Evolutionary conservation across 2,329 filamentous ascomycete species (phyloP).

Genomic region (Stromatinia cepivora): DNA sequence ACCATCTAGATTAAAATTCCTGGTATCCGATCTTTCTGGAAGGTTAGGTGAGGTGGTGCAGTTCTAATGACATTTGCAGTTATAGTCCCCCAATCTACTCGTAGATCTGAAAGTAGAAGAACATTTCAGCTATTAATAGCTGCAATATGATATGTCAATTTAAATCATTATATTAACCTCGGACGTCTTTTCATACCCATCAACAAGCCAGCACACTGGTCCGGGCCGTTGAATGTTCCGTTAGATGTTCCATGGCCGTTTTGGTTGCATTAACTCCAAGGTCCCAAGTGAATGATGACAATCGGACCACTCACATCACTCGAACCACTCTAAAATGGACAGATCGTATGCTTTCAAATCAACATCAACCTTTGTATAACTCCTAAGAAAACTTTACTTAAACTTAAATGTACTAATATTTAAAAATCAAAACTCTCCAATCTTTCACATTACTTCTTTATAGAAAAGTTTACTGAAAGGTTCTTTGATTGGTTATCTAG

Average conservation of each 20-base stretch:
- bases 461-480: background rate
- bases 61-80: no score
- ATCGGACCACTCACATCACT: background rate
- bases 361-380: background rate
- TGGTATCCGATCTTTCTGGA: background rate
- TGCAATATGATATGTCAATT: no score
- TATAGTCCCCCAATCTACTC: no score
- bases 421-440: background rate
- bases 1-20: no score
- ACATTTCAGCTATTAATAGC: no score
- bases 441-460: background rate
- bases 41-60: background rate
- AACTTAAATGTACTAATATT: background rate
- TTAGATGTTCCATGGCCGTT: background rate
- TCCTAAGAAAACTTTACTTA: no score
- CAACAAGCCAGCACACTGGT: background rate
- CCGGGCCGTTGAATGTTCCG: slow-evolving; percentile 8
- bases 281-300: background rate
- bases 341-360: slow-evolving; percentile 21
- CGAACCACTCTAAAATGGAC: slow-evolving; percentile 11
- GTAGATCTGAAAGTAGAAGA: no score
- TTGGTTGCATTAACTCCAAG: background rate
- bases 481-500: slow-evolving; percentile 1
- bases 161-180: background rate
- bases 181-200: background rate